Evolutionary conservation across 2,329 filamentous ascomycete species (phyloP).

Genomic region (Dryadomyces sulphureus): DNA sequence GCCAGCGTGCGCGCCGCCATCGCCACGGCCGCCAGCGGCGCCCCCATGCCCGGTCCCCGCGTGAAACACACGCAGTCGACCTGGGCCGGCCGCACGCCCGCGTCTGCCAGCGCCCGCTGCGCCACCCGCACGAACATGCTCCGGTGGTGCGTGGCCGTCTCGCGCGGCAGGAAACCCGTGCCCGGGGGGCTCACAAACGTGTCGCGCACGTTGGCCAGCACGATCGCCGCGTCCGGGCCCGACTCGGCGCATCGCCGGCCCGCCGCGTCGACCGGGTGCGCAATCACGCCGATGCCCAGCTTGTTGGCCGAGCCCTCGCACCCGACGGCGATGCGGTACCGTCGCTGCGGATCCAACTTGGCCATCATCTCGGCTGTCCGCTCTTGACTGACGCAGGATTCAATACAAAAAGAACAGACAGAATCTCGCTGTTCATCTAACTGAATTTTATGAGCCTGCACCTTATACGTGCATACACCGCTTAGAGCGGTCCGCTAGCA

Average conservation of each 20-base stretch:
- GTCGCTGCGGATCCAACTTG: constrained; percentile 13
- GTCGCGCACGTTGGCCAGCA: constrained; percentile 89
- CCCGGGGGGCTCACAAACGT: constrained; percentile 88
- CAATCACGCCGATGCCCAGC: constrained; percentile 83
- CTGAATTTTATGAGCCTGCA: not conserved
- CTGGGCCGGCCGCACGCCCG: constrained; percentile 44
- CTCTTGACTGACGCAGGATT: not conserved
- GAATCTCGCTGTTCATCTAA: not conserved
- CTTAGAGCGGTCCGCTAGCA: not conserved
- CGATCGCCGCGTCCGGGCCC: constrained; percentile 32
- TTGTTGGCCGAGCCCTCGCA: constrained; percentile 95
- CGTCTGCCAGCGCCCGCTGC: constrained; percentile 60
- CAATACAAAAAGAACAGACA: not conserved
- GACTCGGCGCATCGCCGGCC: constrained; percentile 19
- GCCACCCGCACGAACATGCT: constrained; percentile 71
- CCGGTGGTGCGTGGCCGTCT: constrained; percentile 87
- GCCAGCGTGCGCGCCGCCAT: constrained; percentile 55
- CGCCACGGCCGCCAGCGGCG: constrained; percentile 74
- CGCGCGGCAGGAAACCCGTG: constrained; percentile 89
- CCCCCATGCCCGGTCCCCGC: constrained; percentile 90
- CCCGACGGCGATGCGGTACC: constrained; percentile 39
- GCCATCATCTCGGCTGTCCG: not conserved
- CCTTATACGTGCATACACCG: not conserved
- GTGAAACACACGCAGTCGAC: constrained; percentile 94
- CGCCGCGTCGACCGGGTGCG: constrained; percentile 38